Evolutionary conservation across 108 stramenopile species (phyloP), one percentile per base, ranked within the genome.

Genomic region (Pelagomonas calceolata): DNA sequence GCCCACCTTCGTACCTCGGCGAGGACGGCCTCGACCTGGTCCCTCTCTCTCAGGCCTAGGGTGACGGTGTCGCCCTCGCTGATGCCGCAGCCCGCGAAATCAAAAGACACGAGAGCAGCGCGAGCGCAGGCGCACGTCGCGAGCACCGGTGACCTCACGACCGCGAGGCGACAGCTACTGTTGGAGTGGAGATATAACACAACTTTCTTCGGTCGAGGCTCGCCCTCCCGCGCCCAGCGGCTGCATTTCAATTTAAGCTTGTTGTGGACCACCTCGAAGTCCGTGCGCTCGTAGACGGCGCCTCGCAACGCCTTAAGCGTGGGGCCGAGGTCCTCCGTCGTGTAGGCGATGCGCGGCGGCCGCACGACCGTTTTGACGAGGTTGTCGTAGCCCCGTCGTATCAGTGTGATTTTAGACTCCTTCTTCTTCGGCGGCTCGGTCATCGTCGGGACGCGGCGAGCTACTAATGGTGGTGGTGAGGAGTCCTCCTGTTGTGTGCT

Each of bases 11-110:
- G 74, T 0, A 86, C 65, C 68, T 80, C 39, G 32, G 32, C 39
- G 33, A 76, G 14, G 29, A 72, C 70, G 16, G 70, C 37, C 34
- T 39, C 68, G 46, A 86, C 65, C 66, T 86, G 84, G 17, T 85
- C 86, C 18, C 78, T 72, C 81, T 86, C 86, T 68, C 44, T 84
- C 65, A 67, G 69, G 66, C 86, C 86, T 18, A 86, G 80, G 63
- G 82, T 77, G 32, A 86, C 84, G 68, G 81, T 74, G 34, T 85
- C 81, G 36, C 86, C 86, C n/a, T 76, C 86, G 65, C 75, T 77
- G 60, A n/a, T 67, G 39, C 86, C 86, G 34, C 77, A 81, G 36
- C 86, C 86, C 16, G 75, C 76, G 64, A 84, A 86, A 51, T 86
- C 86, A 10, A 86, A 76, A 29, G 86, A 78, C 31, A 86, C 67